Percentiles rank a stretch among this genome's conserved stretches.
phyloP scores from a whole-genome alignment of 2,329 filamentous ascomycete genomes.

The Trichoderma oligosporum region DNA sequence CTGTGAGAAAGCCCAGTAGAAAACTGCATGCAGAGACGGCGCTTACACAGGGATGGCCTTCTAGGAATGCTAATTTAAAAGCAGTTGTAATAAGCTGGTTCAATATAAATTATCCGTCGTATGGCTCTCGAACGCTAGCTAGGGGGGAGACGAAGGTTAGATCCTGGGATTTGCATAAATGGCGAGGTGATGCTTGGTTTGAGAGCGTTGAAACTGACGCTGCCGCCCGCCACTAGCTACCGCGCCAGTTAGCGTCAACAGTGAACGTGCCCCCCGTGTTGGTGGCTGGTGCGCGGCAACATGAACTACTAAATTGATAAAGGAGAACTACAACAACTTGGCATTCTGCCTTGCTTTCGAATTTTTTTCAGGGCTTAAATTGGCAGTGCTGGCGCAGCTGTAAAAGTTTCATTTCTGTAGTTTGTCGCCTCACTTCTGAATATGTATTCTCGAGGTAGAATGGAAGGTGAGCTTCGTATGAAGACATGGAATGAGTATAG shows the following conservation, averaged over 20 bases:
- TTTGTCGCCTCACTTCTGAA: background rate
- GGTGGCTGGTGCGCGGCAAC: conserved; percentile 8
- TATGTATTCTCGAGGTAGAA: background rate
- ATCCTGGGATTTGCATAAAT: background rate
- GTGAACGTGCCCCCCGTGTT: background rate
- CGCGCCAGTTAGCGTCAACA: background rate
- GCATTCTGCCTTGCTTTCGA: background rate
- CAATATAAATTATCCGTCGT: background rate
- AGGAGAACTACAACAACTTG: background rate
- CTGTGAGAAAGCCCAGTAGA: background rate
- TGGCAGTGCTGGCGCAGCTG: too few species aligned
- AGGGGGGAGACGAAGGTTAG: background rate
- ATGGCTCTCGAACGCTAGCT: background rate
- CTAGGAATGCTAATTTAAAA: background rate
- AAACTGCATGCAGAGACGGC: background rate
- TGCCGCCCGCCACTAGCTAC: conserved; percentile 6
- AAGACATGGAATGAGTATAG: too few species aligned
- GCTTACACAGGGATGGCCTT: background rate
- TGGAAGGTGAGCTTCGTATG: too few species aligned
- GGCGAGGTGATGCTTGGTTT: conserved; percentile 3
- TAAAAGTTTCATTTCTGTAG: too few species aligned
- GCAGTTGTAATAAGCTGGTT: background rate
- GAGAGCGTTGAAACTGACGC: background rate
- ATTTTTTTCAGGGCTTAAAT: background rate
- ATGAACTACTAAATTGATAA: background rate